Percentiles rank a stretch among this genome's conserved stretches.
These are phyloP conservation scores for Boletellus ananas DNA, from an alignment of 768 basidiomycete species.

Conservation along the genomic window DNA sequence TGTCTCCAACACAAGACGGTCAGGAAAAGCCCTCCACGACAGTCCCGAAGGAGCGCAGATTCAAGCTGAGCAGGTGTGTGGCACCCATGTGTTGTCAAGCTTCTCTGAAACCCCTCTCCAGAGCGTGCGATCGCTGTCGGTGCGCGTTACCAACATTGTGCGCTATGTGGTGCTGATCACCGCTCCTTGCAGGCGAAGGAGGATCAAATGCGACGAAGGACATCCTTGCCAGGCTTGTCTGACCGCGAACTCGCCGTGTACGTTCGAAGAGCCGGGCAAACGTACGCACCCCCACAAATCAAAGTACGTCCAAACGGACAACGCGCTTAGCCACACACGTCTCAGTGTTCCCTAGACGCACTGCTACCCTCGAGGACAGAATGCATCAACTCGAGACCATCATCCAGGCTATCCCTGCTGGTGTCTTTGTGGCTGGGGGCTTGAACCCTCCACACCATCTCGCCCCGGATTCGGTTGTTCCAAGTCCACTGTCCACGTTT, in stretches of 20 bases:
- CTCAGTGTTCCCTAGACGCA: slow-evolving; percentile 45
- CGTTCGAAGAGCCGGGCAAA: slow-evolving; percentile 86
- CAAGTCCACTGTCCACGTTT: slow-evolving; percentile 36
- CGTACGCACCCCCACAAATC: slow-evolving; percentile 85
- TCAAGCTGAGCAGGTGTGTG: slow-evolving; percentile 80
- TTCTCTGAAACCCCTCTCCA: slow-evolving; percentile 29
- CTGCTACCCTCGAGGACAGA: slow-evolving; percentile 79
- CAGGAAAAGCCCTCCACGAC: slow-evolving; percentile 46
- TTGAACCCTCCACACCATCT: slow-evolving; percentile 33
- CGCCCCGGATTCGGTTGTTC: slow-evolving; percentile 29
- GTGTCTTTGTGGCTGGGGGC: slow-evolving; percentile 67
- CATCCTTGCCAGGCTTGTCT: slow-evolving; percentile 86
- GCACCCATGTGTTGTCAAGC: neutral
- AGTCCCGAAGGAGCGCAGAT: slow-evolving; percentile 74
- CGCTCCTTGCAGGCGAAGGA: slow-evolving; percentile 51
- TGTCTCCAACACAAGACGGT: slow-evolving; percentile 31
- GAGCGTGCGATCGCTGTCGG: slow-evolving; percentile 91
- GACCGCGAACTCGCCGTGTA: slow-evolving; percentile 77
- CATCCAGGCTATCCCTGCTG: slow-evolving; percentile 80
- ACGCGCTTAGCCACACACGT: slow-evolving; percentile 5
- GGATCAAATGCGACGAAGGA: slow-evolving; percentile 87
- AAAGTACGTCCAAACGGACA: slow-evolving; percentile 51
- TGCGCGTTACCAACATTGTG: slow-evolving; percentile 37
- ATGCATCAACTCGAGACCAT: slow-evolving; percentile 86
- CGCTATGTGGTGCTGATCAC: neutral